phyloP scores from a whole-genome alignment of 768 basidiomycete species.

The Paxillus rubicundulus region DNA sequence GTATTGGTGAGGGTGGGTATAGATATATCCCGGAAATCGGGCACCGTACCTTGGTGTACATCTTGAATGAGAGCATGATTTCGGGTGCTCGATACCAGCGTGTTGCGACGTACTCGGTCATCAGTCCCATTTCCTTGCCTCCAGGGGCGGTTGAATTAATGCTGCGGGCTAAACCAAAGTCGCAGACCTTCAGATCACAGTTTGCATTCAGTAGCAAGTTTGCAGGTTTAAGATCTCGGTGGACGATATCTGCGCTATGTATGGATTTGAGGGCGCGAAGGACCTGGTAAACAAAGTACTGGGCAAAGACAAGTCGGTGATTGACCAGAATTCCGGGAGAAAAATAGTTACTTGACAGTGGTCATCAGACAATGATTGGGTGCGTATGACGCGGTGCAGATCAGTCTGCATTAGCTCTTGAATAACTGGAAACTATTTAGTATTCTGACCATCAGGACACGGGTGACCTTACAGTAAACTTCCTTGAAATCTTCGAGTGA shows the following conservation, averaged over 20 bases:
- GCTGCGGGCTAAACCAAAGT: constrained; percentile 80
- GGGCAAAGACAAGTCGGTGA: constrained; percentile 16
- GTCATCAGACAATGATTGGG: constrained; percentile 87
- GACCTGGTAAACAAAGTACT: constrained; percentile 84
- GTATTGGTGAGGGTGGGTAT: background rate
- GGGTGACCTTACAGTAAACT: constrained; percentile 63
- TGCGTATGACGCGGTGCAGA: constrained; percentile 87
- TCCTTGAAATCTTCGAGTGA: constrained; percentile 78
- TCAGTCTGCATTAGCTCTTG: constrained; percentile 92
- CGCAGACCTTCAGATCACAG: constrained; percentile 86
- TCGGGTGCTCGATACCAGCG: constrained; percentile 93
- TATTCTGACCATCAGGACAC: background rate
- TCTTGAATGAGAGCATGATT: constrained; percentile 93
- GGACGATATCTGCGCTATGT: constrained; percentile 81
- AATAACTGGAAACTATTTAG: constrained; percentile 47
- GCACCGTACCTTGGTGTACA: constrained; percentile 64
- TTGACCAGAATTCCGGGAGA: background rate
- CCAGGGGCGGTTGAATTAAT: constrained; percentile 50
- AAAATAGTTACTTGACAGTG: constrained; percentile 63
- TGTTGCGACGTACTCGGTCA: constrained; percentile 89
- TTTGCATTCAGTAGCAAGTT: constrained; percentile 88
- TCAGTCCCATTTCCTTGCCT: constrained; percentile 63
- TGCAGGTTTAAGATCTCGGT: constrained; percentile 80
- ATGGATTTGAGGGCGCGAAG: constrained; percentile 86
- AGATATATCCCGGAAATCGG: constrained; percentile 8